Evolutionary conservation across 192 early-diverging fungal genomes (phyloP).

Genomic region (Endogone sp.): DNA sequence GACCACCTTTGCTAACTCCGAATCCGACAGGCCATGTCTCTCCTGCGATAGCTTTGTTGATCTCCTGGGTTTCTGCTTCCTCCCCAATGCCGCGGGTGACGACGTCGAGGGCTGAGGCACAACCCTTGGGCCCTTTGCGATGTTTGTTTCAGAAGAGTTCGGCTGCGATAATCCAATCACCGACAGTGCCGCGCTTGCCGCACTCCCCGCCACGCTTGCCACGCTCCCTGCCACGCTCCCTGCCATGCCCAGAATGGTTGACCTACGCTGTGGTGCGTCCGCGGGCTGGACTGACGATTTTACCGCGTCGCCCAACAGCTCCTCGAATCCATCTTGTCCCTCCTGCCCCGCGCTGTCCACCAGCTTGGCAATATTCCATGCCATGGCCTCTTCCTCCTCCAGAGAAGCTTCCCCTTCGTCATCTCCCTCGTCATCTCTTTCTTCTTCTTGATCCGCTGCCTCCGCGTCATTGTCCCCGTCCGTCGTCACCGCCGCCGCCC

Average conservation of each 20-base stretch:
- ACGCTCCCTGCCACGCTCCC: constrained; percentile 16
- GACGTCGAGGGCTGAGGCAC: not conserved
- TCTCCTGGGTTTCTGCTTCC: not conserved
- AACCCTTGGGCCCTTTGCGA: not conserved
- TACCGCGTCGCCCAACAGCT: not conserved
- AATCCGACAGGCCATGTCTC: not conserved
- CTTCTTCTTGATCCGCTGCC: not conserved
- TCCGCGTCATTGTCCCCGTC: not conserved
- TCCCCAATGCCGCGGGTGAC: not conserved
- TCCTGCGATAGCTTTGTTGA: not conserved
- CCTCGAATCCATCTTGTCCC: not conserved
- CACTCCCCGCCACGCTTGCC: constrained; percentile 12
- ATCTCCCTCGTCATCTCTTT: not conserved
- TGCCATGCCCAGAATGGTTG: constrained; percentile 11
- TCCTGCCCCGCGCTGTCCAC: not conserved
- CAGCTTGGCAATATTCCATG: not conserved
- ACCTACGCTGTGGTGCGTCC: not conserved
- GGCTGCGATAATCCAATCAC: constrained; percentile 1
- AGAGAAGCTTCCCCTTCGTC: not conserved
- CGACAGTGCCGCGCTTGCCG: constrained; percentile 11
- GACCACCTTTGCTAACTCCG: not conserved
- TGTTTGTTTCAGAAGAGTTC: not conserved
- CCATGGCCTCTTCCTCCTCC: not conserved
- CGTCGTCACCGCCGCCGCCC: not conserved
- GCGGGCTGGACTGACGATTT: not conserved